phyloP scores from a whole-genome alignment of 805 yeast species.

The Hemisphaericaspora nanyangensis region DNA sequence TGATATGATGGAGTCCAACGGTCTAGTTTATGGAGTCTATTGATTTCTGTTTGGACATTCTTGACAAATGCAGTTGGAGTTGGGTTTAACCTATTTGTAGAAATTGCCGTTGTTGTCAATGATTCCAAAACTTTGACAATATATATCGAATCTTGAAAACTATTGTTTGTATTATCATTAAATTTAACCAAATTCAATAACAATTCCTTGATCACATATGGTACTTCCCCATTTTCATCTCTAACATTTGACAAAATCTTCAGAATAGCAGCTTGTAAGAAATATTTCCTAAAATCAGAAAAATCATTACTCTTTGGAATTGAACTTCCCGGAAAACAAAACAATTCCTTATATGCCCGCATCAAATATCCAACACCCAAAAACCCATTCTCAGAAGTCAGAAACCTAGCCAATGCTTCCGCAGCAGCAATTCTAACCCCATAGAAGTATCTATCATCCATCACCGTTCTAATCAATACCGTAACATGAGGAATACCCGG shows the following conservation, averaged over 20 bases:
- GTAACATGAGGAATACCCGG: constrained; percentile 70
- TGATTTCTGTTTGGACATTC: constrained; percentile 56
- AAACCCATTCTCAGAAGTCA: constrained; percentile 57
- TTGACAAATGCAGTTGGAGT: constrained; percentile 16
- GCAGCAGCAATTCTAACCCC: constrained; percentile 91
- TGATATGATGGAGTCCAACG: constrained; percentile 80
- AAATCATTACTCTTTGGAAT: constrained; percentile 84
- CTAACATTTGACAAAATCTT: constrained; percentile 55
- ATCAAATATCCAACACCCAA: constrained; percentile 72
- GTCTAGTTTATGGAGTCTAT: constrained; percentile 74
- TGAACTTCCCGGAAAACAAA: constrained; percentile 58
- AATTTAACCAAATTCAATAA: constrained; percentile 69
- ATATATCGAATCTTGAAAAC: constrained; percentile 70
- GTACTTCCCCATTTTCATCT: constrained; percentile 63
- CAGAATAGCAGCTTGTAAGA: constrained; percentile 69
- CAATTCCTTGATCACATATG: constrained; percentile 51
- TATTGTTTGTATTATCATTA: constrained; percentile 81
- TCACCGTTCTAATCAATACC: constrained; percentile 68
- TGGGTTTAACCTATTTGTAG: background rate
- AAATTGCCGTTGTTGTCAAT: constrained; percentile 32
- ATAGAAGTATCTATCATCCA: constrained; percentile 83
- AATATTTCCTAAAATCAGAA: constrained; percentile 61
- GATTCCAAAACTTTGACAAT: constrained; percentile 54
- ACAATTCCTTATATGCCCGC: constrained; percentile 63
- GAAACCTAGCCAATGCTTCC: constrained; percentile 63